Evolutionary conservation across 768 basidiomycete species (phyloP).

Genomic region (Nidularia sp.): DNA sequence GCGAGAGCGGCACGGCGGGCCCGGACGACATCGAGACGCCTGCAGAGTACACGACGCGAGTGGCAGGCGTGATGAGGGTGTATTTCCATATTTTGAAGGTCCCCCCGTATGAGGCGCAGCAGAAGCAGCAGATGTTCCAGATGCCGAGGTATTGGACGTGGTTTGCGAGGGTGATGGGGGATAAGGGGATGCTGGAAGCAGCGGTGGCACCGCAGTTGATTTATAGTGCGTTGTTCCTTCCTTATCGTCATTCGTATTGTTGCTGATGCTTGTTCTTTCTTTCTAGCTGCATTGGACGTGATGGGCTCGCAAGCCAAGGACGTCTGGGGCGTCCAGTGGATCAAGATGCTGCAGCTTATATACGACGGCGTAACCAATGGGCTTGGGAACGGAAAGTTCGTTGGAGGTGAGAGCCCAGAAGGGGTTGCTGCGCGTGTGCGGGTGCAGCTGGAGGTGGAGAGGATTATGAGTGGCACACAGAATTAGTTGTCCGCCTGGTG

Average conservation of each 20-base stretch:
- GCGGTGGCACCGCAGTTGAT: slow-evolving; percentile 63
- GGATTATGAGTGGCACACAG: slow-evolving; percentile 37
- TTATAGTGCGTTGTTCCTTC: slow-evolving; percentile 45
- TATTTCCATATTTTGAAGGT: slow-evolving; percentile 73
- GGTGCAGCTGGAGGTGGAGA: slow-evolving; percentile 63
- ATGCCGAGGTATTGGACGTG: slow-evolving; percentile 68
- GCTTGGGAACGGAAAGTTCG: slow-evolving; percentile 36
- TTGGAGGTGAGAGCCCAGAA: slow-evolving; percentile 60
- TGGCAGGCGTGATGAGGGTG: slow-evolving; percentile 79
- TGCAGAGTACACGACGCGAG: slow-evolving; percentile 60
- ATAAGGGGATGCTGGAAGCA: slow-evolving; percentile 47
- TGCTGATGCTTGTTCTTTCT: slow-evolving; percentile 6
- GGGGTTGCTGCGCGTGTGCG: slow-evolving; percentile 63
- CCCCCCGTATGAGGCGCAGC: slow-evolving; percentile 28
- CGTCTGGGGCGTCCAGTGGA: slow-evolving; percentile 78
- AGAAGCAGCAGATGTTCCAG: slow-evolving; percentile 50
- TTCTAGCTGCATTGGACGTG: slow-evolving; percentile 66
- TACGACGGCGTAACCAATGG: slow-evolving; percentile 62
- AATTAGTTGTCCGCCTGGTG: background rate
- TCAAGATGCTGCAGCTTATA: slow-evolving; percentile 64
- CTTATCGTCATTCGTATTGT: background rate
- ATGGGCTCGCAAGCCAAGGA: slow-evolving; percentile 55
- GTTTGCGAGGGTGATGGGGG: slow-evolving; percentile 58
- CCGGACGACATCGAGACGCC: slow-evolving; percentile 45
- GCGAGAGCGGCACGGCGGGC: slow-evolving; percentile 11